Evolutionary conservation across 1,284 basidiomycete genomes (phyloP), one percentile per base, ranked within the genome.

Genomic region (Albatrellus sp.): DNA sequence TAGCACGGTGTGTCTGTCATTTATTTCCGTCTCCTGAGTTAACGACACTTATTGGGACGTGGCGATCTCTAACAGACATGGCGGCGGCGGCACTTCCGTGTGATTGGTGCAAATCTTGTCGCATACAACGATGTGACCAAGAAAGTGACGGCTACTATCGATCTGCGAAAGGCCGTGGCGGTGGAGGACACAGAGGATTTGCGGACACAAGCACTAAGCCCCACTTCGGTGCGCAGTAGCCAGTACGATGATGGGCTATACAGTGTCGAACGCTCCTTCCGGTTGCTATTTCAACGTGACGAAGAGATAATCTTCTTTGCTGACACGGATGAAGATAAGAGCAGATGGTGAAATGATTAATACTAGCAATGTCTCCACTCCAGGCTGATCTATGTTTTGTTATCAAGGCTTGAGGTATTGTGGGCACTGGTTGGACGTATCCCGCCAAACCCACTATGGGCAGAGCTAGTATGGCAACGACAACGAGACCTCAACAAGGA

Each of bases 121-220:
- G 91, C 93, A 1, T 94, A 87, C 67, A 94, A 89, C 56, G 90
- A 97, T 55, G 81, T 98, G 3, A 98, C 94, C 19, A 91, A 87
- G 68, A 87, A 82, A 54, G 81, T 89, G 1, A 93, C 82, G 1
- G 79, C 89, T 16, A 90, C 85, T 29, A 96, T 98, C 52, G 90
- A 96, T 60, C 69, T 98, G 14, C 83, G 85, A 59, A 86, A 90
- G 60, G 90, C 89, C 5, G 67, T 80, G 5, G 66, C 71, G 0
- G 72, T 97, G 2, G 77, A 86, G 50, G 90, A 96, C 56, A 75
- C 86, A 42, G 75, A 81, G 53, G 74, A 77, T 47, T 61, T 67
- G 29, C 69, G 69, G 29, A 60, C 60, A 2, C 61, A 62, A 40
- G 57, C 65, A 20, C 61, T 69, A 20, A 74, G 65, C 52, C 68